These are phyloP conservation scores for Pestalotiopsis sp. DNA, from an alignment of 2,329 filamentous ascomycete species.

Conservation along the genomic window DNA sequence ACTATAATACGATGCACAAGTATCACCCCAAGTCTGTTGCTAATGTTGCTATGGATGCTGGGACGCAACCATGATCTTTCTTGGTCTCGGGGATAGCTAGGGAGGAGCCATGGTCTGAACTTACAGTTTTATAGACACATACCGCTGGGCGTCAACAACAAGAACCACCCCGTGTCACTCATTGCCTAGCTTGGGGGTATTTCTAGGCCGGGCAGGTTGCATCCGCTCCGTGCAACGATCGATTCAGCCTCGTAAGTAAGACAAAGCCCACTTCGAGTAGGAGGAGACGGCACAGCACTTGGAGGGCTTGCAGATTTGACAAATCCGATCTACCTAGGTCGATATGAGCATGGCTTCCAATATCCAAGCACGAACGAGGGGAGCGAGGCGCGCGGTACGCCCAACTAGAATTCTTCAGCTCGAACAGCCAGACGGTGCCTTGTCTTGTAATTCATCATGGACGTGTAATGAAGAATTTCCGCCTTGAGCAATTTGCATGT, in stretches of 20 bases:
- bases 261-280: not conserved
- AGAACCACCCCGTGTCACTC: not conserved
- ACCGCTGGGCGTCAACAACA: not conserved
- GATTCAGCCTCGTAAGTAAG: not conserved
- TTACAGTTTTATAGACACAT: not conserved
- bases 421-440: not conserved
- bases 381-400: not conserved
- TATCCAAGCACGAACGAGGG: not conserved
- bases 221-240: not conserved
- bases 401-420: not conserved
- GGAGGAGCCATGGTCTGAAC: not conserved
- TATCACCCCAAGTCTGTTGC: not conserved
- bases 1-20: not conserved
- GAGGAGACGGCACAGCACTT: not conserved
- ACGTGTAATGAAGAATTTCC: not conserved
- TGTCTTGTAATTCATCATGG: not conserved
- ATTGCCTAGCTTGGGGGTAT: not conserved
- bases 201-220: not conserved
- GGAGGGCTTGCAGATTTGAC: not conserved
- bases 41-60: not conserved
- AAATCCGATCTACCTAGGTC: not conserved
- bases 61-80: no score
- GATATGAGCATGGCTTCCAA: not conserved
- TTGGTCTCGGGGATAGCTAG: not conserved
- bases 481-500: not conserved